These are phyloP conservation scores for Chaetomium cochliodes DNA, from an alignment of 495 filamentous ascomycete species.

Conservation along the genomic window DNA sequence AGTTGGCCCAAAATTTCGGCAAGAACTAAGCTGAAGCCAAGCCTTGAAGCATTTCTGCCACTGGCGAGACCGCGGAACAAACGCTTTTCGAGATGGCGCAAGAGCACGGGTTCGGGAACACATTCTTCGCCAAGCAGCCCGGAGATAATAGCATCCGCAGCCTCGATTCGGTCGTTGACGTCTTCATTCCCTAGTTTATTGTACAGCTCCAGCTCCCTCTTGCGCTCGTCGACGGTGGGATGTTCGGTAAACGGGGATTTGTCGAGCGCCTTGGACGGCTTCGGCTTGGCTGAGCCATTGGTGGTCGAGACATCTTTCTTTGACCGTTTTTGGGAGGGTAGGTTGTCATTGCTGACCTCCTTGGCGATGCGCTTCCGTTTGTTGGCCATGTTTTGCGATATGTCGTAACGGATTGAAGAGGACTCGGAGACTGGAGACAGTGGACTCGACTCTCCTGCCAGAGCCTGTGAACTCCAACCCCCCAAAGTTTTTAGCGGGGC, in stretches of 20 bases:
- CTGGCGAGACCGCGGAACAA: constrained; percentile 88
- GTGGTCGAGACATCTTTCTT: constrained; percentile 36
- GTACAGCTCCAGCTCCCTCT: constrained; percentile 52
- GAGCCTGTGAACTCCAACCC: not conserved
- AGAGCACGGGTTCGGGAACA: constrained; percentile 46
- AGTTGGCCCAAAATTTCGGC: constrained; percentile 73
- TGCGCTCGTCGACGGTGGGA: constrained; percentile 43
- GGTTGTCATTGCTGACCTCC: constrained; percentile 34
- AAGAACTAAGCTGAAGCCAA: constrained; percentile 88
- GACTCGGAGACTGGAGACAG: not conserved
- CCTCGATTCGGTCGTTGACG: constrained; percentile 48
- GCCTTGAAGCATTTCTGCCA: constrained; percentile 79
- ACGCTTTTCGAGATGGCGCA: constrained; percentile 57
- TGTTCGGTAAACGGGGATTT: constrained; percentile 48
- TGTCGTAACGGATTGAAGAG: not conserved
- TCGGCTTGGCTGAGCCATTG: constrained; percentile 32
- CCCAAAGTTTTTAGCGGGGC: constrained; percentile 26
- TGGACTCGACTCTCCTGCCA: constrained; percentile 5
- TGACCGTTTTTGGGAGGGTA: constrained; percentile 45
- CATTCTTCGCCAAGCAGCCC: constrained; percentile 43
- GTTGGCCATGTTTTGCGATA: constrained; percentile 35
- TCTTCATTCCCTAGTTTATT: constrained; percentile 54
- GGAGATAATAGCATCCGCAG: constrained; percentile 50
- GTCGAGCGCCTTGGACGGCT: constrained; percentile 36
- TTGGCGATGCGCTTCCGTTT: constrained; percentile 48